Percentiles rank a stretch among this genome's conserved stretches.
phyloP scores from a whole-genome alignment of 495 filamentous ascomycete species.

The Evernia prunastri region DNA sequence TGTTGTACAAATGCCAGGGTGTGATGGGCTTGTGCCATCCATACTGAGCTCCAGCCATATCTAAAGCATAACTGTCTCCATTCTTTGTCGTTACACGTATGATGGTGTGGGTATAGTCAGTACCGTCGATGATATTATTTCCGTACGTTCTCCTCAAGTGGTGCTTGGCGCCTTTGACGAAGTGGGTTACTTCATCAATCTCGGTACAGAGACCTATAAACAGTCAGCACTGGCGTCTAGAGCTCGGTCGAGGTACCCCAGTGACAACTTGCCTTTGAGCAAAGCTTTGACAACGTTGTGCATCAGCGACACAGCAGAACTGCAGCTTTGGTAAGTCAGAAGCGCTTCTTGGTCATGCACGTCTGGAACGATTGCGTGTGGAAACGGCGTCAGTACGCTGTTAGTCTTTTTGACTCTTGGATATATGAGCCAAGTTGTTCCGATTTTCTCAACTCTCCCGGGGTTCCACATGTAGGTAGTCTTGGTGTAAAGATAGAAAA shows the following conservation, averaged over 20 bases:
- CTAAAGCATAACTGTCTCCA: background rate
- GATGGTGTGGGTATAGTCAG: background rate
- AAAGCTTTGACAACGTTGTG: background rate
- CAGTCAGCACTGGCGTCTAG: background rate
- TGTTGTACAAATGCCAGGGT: background rate
- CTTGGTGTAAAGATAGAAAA: slow-evolving; percentile 1
- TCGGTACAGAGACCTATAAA: background rate
- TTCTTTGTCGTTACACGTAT: background rate
- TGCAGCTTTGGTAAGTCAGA: background rate
- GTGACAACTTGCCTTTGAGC: background rate
- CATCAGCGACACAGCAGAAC: background rate
- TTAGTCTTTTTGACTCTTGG: background rate
- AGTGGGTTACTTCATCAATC: background rate
- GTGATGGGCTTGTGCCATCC: background rate
- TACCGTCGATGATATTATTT: background rate
- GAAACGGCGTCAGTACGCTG: background rate
- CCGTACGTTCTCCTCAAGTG: background rate
- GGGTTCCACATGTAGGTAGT: background rate
- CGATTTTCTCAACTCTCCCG: background rate
- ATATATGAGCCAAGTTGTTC: background rate
- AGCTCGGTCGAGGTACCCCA: too few species aligned
- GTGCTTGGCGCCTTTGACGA: background rate
- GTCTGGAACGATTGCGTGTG: background rate
- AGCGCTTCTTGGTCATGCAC: background rate
- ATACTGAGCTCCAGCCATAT: slow-evolving; percentile 10